Evolutionary conservation across 805 yeast genomes (phyloP).

Genomic region (Yamadazyma ubonensis): DNA sequence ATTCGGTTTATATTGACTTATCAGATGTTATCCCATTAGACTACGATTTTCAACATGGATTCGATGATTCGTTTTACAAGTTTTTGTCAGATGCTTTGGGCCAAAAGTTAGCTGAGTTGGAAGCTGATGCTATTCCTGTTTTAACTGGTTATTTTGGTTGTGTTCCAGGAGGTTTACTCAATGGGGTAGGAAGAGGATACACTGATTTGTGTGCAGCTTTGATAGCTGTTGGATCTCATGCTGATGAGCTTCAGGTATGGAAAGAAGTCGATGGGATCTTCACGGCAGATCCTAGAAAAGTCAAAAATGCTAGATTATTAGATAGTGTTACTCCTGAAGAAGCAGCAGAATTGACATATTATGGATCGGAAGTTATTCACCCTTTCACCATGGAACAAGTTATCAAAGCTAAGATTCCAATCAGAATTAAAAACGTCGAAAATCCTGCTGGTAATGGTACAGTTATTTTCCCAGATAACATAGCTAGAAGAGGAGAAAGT

Average conservation of each 20-base stretch:
- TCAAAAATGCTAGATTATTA: slow-evolving; percentile 80
- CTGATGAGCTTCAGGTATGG: slow-evolving; percentile 97
- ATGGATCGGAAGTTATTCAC: slow-evolving; percentile 97
- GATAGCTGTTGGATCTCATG: slow-evolving; percentile 87
- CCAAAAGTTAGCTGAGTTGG: slow-evolving; percentile 43
- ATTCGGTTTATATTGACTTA: slow-evolving; percentile 77
- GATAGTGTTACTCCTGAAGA: slow-evolving; percentile 95
- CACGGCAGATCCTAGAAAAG: slow-evolving; percentile 97
- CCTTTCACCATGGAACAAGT: slow-evolving; percentile 99
- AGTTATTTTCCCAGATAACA: slow-evolving; percentile 86
- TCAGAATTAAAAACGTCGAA: slow-evolving; percentile 92
- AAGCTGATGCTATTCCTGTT: slow-evolving; percentile 66
- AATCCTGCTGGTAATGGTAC: slow-evolving; percentile 95
- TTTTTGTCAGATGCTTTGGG: slow-evolving; percentile 54
- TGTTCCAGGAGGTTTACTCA: slow-evolving; percentile 92
- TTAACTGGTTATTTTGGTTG: slow-evolving; percentile 94
- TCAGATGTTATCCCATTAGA: slow-evolving; percentile 68
- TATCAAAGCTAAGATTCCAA: slow-evolving; percentile 91
- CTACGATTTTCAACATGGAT: slow-evolving; percentile 52
- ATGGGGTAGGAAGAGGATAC: slow-evolving; percentile 95
- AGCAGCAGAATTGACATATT: slow-evolving; percentile 96
- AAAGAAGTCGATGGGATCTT: slow-evolving; percentile 98
- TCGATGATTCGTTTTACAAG: slow-evolving; percentile 67
- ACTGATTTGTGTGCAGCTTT: slow-evolving; percentile 97
- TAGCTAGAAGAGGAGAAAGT: slow-evolving; percentile 78